Base-by-base conservation (phyloP, 441 rosid species). In the Iberis amara region DNA sequence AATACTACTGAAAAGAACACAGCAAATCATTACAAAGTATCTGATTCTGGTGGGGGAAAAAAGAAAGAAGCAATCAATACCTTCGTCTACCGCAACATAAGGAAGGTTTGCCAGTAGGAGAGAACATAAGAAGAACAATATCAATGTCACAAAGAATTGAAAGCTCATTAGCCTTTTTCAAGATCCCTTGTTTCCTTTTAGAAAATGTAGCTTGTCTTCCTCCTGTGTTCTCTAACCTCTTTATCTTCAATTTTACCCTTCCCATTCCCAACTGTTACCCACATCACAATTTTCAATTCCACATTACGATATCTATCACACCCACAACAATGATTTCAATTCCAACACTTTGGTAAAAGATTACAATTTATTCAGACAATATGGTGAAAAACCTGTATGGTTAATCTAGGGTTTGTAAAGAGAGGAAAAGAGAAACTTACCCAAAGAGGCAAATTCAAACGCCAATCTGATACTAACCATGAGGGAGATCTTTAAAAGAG, bases 211-310 rank as follows among this genome's bases (percentile, higher is more conserved):
- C 73, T 73, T 82, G 91, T 47, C 94, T 84, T 68, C 86, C 84
- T 63, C 69, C 68, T 59, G 76, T 68, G 58, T 79, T 79, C 81
- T 85, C 96, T 68, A 88, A 66, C 74, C 71, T 82, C 78, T 88
- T 79, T 68, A 88, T 88, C 86, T 82, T 85, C 52, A 88, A 65
- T 76, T 85, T 85, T 35, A 88, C 96, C 83, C 96, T 82, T 53
- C 94, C 96, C 94, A 88, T 88, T 75, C 21, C 21, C 21, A 18
- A 18, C 94, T 88, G 74, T 75, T 55, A 26, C 30, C 30, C 30
- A 26, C 30, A 26, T 26, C 4, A 26, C 27, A 24, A 24, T 24
- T 24, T 24, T 26, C 30, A 2, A 18, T 1, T 18, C 21, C 21
- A 18, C 21, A 18, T 18, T 24, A 24, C 27, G 4, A 2, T 2